phyloP scores from a whole-genome alignment of 2,329 filamentous ascomycete species.

The Ceratocystis cubensis region DNA sequence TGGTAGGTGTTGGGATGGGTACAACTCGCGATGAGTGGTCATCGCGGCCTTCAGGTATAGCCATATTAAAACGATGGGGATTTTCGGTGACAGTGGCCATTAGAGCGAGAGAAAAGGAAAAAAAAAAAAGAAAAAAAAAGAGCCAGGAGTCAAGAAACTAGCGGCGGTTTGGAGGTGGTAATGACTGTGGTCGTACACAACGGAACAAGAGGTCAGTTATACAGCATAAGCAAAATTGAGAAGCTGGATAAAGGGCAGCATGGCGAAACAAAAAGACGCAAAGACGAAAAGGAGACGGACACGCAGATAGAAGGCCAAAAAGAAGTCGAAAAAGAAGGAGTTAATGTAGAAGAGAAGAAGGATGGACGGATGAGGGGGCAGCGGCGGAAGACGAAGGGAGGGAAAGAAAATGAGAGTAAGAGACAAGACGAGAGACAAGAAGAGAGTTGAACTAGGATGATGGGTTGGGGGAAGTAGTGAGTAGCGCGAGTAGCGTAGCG shows the following conservation, averaged over 20 bases:
- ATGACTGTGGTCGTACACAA: not conserved
- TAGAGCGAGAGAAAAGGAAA: not conserved
- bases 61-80: slow-evolving; percentile 20
- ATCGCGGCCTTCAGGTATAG: slow-evolving; percentile 19
- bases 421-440: not conserved
- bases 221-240: slow-evolving; percentile 6
- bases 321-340: slow-evolving; percentile 5
- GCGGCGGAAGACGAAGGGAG: slow-evolving; percentile 3
- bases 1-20: slow-evolving; percentile 45
- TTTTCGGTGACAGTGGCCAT: slow-evolving; percentile 22
- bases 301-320: not conserved
- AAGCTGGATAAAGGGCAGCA: not conserved
- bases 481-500: not conserved
- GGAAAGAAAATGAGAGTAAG: slow-evolving; percentile 3
- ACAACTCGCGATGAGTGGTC: slow-evolving; percentile 29
- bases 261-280: not conserved
- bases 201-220: not conserved
- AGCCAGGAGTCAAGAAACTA: not conserved
- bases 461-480: slow-evolving; percentile 5
- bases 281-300: not conserved
- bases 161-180: not conserved
- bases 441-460: slow-evolving; percentile 5
- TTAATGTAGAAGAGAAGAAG: not conserved
- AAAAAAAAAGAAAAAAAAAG: not conserved
- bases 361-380: not conserved